Evolutionary conservation across 139 green algal genomes (phyloP).

Genomic region (Closterium sp.): DNA sequence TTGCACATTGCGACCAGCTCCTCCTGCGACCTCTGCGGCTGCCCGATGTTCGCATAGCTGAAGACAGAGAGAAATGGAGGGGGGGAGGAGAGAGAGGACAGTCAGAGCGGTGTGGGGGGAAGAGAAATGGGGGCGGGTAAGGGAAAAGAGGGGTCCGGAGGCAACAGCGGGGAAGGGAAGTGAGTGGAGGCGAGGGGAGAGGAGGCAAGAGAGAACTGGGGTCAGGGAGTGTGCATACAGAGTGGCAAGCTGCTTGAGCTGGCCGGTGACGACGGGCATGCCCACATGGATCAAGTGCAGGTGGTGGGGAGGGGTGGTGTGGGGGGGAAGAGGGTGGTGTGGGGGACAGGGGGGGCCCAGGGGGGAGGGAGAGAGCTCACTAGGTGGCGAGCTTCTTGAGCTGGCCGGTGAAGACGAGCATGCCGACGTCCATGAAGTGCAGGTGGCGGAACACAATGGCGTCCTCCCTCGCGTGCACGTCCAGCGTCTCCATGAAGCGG

Average conservation of each 20-base stretch:
- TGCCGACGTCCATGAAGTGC: slow-evolving; percentile 48
- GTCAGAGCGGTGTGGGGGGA: neutral
- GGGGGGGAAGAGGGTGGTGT: neutral
- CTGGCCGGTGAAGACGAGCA: slow-evolving; percentile 42
- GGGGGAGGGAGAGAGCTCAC: neutral
- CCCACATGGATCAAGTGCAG: too few relatives aligned
- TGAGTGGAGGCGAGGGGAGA: too few relatives aligned
- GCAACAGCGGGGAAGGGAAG: neutral
- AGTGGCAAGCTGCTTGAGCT: too few relatives aligned
- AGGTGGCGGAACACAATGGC: slow-evolving; percentile 36
- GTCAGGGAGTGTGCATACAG: too few relatives aligned
- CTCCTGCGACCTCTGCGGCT: slow-evolving; percentile 29
- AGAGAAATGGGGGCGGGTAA: neutral
- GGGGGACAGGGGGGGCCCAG: neutral
- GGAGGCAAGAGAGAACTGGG: neutral
- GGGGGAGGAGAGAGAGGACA: neutral
- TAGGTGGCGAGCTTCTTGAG: slow-evolving; percentile 32
- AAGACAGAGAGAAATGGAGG: neutral
- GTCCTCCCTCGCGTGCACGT: slow-evolving; percentile 63
- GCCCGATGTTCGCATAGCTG: slow-evolving; percentile 48
- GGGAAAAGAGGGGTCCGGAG: neutral
- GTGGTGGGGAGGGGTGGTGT: neutral
- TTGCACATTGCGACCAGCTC: slow-evolving; percentile 35
- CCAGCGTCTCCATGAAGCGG: slow-evolving; percentile 57
- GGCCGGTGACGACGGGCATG: too few relatives aligned